Evolutionary conservation across 371 early-diverging fungal genomes (phyloP).

Genomic region (Parasitella parasitica): DNA sequence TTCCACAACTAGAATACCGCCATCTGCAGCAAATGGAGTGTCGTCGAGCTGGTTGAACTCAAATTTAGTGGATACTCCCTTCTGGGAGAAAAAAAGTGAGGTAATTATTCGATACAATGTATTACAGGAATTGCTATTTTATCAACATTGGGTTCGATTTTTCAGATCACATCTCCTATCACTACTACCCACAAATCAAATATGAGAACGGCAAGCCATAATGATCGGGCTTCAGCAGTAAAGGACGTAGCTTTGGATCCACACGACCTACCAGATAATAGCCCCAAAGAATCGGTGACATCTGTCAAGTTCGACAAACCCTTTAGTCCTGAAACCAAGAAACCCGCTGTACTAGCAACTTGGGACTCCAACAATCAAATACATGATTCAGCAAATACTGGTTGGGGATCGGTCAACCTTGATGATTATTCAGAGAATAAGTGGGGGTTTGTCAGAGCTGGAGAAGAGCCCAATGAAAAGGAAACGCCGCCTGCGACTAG

Average conservation of each 20-base stretch:
- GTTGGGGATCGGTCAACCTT: not conserved
- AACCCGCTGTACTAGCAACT: not conserved
- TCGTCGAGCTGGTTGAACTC: conserved; percentile 3
- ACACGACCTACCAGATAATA: not conserved
- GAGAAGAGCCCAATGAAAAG: not conserved
- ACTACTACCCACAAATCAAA: not conserved
- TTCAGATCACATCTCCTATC: too few relatives aligned
- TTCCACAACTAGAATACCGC: not conserved
- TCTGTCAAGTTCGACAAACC: not conserved
- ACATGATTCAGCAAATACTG: not conserved
- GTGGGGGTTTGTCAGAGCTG: not conserved
- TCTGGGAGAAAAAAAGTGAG: conserved; percentile 18
- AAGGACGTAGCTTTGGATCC: not conserved
- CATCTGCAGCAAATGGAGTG: not conserved
- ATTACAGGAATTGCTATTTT: not conserved
- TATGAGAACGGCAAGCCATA: not conserved
- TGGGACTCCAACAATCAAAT: not conserved
- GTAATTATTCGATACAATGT: not conserved
- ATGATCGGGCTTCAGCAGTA: not conserved
- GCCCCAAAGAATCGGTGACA: not conserved
- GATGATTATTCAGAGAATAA: not conserved
- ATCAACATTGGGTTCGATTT: too few relatives aligned
- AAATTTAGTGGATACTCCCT: conserved; percentile 16
- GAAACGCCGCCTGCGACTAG: not conserved
- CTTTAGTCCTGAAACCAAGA: not conserved